Evolutionary conservation across 179 eudicot genomes (phyloP).

Genomic region (Gypsophila paniculata): DNA sequence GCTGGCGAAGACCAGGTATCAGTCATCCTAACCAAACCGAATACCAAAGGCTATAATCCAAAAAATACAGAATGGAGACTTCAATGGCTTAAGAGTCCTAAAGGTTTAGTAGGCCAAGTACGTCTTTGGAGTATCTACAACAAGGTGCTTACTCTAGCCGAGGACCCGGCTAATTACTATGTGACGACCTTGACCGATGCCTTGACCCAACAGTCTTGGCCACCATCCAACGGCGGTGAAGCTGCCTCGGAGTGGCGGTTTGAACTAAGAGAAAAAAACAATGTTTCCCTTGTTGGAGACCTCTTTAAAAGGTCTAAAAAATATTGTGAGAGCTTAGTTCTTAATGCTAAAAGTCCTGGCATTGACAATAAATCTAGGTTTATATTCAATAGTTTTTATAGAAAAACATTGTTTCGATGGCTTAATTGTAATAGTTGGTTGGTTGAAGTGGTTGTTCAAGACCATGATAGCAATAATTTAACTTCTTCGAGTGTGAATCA

Average conservation of each 20-base stretch:
- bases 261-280: neutral
- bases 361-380: conserved; percentile 1
- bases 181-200: neutral
- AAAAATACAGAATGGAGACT: conserved; percentile 8
- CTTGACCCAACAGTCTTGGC: neutral
- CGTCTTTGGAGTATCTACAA: neutral
- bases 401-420: neutral
- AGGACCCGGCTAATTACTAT: neutral
- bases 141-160: neutral
- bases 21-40: neutral
- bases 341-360: neutral
- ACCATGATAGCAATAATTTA: neutral
- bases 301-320: neutral
- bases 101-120: neutral
- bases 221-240: neutral
- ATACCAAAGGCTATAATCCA: neutral
- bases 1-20: neutral
- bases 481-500: neutral
- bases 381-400: neutral
- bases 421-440: neutral
- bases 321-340: neutral
- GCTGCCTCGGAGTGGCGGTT: neutral
- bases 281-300: neutral
- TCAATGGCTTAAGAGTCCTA: neutral
- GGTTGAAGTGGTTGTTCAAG: neutral